These are phyloP conservation scores for Termitomyces sp. DNA, from an alignment of 768 basidiomycete species.

Conservation along the genomic window DNA sequence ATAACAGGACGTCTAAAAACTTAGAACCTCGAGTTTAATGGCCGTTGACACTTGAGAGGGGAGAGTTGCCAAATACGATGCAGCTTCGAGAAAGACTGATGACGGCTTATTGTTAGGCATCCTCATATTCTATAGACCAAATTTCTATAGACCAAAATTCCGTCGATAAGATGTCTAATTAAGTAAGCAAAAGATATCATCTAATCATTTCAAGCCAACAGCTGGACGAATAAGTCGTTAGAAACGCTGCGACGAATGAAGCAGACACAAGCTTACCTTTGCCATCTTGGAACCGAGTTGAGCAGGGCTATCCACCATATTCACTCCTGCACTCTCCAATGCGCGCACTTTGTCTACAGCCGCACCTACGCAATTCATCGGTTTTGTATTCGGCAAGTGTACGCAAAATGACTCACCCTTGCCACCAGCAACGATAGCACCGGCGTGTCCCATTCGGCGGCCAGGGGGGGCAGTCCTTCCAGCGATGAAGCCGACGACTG, in stretches of 20 bases:
- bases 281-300: conserved; percentile 90
- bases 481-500: conserved; percentile 97
- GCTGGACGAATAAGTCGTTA: conserved; percentile 40
- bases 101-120: conserved; percentile 27
- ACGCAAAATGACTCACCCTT: conserved; percentile 60
- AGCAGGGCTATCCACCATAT: conserved; percentile 94
- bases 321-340: conserved; percentile 84
- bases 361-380: conserved; percentile 45
- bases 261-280: conserved; percentile 47
- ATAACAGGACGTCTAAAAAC: conserved; percentile 23
- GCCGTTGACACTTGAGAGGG: conserved; percentile 53
- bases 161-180: conserved; percentile 14
- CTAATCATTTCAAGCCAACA: conserved; percentile 59
- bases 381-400: not conserved
- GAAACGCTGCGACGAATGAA: not conserved
- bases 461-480: conserved; percentile 98
- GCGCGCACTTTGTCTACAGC: conserved; percentile 92
- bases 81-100: conserved; percentile 52
- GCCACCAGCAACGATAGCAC: conserved; percentile 96
- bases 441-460: conserved; percentile 96
- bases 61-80: conserved; percentile 54
- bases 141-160: not conserved
- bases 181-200: conserved; percentile 13
- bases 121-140: not conserved
- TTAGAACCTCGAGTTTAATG: conserved; percentile 70